phyloP scores from a whole-genome alignment of 768 basidiomycete genomes.

The Pisolithus microcarpus region DNA sequence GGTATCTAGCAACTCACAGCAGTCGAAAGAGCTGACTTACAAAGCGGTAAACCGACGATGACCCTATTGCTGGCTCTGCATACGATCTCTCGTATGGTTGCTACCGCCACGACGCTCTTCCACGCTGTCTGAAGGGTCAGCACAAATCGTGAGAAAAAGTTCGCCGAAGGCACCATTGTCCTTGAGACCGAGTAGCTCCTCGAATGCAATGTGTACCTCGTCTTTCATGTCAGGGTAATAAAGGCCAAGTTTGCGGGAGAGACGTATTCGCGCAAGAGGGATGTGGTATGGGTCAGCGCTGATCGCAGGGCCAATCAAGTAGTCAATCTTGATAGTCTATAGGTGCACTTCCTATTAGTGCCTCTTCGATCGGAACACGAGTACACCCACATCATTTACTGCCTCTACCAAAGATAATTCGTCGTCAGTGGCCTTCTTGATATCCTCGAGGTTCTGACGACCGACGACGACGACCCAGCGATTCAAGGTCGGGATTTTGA shows the following conservation, averaged over 20 bases:
- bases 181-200: slow-evolving; percentile 26
- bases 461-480: slow-evolving; percentile 35
- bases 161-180: slow-evolving; percentile 8
- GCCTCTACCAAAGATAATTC: slow-evolving; percentile 30
- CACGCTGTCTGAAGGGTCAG: slow-evolving; percentile 30
- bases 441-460: slow-evolving; percentile 27
- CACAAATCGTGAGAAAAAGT: not conserved
- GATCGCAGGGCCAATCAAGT: too few species aligned
- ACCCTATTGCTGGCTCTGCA: slow-evolving; percentile 38
- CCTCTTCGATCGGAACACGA: not conserved
- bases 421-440: slow-evolving; percentile 34
- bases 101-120: slow-evolving; percentile 24
- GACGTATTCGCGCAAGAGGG: too few species aligned
- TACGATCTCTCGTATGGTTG: slow-evolving; percentile 28
- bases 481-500: slow-evolving; percentile 23
- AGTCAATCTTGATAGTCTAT: too few species aligned
- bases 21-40: too few species aligned
- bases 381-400: slow-evolving; percentile 24
- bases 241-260: too few species aligned
- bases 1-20: slow-evolving; percentile 22
- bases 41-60: too few species aligned
- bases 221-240: slow-evolving; percentile 36
- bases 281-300: too few species aligned
- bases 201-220: not conserved
- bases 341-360: not conserved